A percentile compares a stretch with the other conserved stretches of the same genome.
These are phyloP conservation scores for Teratosphaeria nubilosa DNA, from an alignment of 2,329 filamentous ascomycete species.

Conservation along the genomic window DNA sequence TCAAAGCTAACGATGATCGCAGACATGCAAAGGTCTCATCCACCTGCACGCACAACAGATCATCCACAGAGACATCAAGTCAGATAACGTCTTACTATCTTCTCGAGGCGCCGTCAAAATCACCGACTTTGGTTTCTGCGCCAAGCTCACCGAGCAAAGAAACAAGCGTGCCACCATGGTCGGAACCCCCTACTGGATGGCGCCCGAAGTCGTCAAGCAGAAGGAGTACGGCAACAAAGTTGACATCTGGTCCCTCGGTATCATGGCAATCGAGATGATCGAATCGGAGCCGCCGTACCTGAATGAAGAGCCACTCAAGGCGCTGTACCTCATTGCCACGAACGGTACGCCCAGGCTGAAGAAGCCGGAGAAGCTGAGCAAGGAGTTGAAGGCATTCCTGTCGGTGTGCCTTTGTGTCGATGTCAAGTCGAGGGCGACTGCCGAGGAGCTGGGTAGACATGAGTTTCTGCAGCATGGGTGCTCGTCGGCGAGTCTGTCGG, in stretches of 20 bases:
- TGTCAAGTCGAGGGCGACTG: constrained; percentile 86
- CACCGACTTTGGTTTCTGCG: constrained; percentile 99
- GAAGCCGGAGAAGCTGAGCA: constrained; percentile 95
- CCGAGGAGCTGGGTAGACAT: constrained; percentile 77
- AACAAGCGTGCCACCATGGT: constrained; percentile 99
- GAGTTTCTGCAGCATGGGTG: constrained; percentile 94
- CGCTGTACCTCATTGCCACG: constrained; percentile 92
- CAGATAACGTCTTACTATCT: constrained; percentile 92
- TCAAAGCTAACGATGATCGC: neutral
- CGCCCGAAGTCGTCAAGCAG: constrained; percentile 96
- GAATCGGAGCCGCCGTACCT: constrained; percentile 96
- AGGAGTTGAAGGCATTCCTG: constrained; percentile 94
- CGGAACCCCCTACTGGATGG: constrained; percentile 99
- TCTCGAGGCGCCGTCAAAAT: constrained; percentile 85
- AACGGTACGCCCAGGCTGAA: constrained; percentile 95
- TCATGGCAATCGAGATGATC: constrained; percentile 99
- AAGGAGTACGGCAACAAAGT: constrained; percentile 98
- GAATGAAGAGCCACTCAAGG: constrained; percentile 95
- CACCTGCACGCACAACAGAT: constrained; percentile 94
- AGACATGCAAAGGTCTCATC: constrained; percentile 92
- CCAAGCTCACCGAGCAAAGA: constrained; percentile 93
- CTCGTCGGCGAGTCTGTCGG: constrained; percentile 68
- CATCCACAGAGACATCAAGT: constrained; percentile 98
- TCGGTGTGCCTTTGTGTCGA: constrained; percentile 95
- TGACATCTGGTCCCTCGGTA: constrained; percentile 96